Evolutionary conservation across 75 land plant genomes (phyloP).

Genomic region (Picea glauca): DNA sequence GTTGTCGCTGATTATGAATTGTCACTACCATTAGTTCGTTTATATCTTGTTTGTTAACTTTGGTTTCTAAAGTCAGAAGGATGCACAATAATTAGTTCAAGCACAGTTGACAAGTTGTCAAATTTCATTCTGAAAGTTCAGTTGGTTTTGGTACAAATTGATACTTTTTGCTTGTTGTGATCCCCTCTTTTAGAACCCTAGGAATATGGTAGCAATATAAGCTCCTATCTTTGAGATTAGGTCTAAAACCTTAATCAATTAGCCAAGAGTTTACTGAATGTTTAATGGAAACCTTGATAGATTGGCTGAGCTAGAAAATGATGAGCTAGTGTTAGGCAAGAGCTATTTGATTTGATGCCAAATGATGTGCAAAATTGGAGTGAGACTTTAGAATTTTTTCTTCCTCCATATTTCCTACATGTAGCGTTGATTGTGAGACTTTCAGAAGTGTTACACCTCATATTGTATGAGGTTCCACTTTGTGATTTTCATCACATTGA

Average conservation of each 20-base stretch:
- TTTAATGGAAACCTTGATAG: not conserved
- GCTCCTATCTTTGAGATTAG: not conserved
- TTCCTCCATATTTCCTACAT: too few species aligned
- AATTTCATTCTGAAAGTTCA: not conserved
- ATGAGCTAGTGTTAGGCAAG: not conserved
- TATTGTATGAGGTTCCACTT: too few species aligned
- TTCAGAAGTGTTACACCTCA: too few species aligned
- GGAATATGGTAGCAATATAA: not conserved
- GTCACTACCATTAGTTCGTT: not conserved
- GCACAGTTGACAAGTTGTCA: not conserved
- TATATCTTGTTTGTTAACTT: not conserved
- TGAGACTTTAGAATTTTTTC: too few species aligned
- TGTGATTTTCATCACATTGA: too few species aligned
- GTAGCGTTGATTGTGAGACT: too few species aligned
- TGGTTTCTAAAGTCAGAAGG: not conserved
- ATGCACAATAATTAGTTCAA: not conserved
- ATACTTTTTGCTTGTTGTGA: not conserved
- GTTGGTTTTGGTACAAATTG: not conserved
- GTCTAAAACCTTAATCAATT: not conserved
- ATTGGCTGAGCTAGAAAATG: too few species aligned
- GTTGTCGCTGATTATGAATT: not conserved
- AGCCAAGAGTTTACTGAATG: not conserved
- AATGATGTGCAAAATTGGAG: too few species aligned
- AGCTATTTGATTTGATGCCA: not conserved
- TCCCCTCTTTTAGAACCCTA: not conserved